A percentile compares a stretch with the other conserved stretches of the same genome.
phyloP scores from a whole-genome alignment of 768 basidiomycete genomes.

The Termitomyces sp. region DNA sequence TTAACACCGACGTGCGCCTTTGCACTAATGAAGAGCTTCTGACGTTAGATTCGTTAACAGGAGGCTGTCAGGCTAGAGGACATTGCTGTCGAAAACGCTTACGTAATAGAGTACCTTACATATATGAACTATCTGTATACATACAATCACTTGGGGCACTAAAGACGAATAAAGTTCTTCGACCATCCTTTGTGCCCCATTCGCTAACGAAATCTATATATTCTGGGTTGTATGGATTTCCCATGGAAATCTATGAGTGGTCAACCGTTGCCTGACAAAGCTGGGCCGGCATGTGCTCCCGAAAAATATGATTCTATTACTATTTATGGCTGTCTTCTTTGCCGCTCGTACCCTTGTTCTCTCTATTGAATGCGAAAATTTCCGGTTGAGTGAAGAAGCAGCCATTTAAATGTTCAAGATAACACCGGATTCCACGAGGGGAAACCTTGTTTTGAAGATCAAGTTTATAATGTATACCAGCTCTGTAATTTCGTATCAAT shows the following conservation, averaged over 20 bases:
- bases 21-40: background rate
- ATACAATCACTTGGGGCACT: too few relatives aligned
- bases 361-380: background rate
- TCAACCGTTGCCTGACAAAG: too few relatives aligned
- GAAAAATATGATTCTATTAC: too few relatives aligned
- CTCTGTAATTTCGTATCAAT: background rate
- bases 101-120: background rate
- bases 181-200: too few relatives aligned
- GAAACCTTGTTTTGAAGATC: background rate
- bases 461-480: background rate
- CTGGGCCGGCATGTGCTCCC: too few relatives aligned
- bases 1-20: background rate
- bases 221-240: too few relatives aligned
- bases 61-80: background rate
- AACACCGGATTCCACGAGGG: background rate
- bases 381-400: background rate
- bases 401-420: background rate
- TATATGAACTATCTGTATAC: too few relatives aligned
- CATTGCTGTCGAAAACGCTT: background rate
- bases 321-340: background rate
- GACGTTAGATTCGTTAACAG: slow-evolving; percentile 3
- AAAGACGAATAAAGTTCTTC: too few relatives aligned
- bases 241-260: too few relatives aligned
- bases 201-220: too few relatives aligned
- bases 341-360: background rate